phyloP scores from a whole-genome alignment of 441 rosid species.

The Pelargonium cotyledonis region DNA sequence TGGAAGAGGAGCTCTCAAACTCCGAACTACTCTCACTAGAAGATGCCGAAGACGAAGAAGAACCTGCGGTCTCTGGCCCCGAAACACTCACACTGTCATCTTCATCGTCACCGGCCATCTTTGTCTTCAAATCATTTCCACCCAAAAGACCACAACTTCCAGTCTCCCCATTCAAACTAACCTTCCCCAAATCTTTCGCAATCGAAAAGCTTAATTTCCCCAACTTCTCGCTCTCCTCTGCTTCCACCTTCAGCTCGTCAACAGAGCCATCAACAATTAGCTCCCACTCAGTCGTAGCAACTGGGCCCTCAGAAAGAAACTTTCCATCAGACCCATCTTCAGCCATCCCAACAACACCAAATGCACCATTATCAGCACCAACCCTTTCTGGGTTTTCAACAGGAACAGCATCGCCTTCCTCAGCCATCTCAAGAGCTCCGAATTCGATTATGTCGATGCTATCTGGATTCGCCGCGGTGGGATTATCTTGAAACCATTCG shows the following conservation, averaged over 20 bases:
- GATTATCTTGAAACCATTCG: constrained; percentile 43
- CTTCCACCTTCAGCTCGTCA: constrained; percentile 28
- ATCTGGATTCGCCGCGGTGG: constrained; percentile 16
- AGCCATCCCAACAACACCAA: constrained; percentile 15
- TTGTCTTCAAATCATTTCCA: constrained; percentile 13
- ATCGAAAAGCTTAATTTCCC: constrained; percentile 34
- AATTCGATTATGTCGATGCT: constrained; percentile 30
- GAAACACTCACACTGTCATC: constrained; percentile 27
- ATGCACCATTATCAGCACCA: not conserved
- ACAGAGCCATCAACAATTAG: constrained; percentile 23
- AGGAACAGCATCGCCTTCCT: constrained; percentile 26
- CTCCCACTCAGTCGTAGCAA: constrained; percentile 14
- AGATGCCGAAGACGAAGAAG: constrained; percentile 34
- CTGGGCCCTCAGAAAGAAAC: constrained; percentile 8
- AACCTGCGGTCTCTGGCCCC: constrained; percentile 29
- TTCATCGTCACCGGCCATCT: constrained; percentile 13
- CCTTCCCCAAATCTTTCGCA: constrained; percentile 47
- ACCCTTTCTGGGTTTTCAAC: constrained; percentile 15
- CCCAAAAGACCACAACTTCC: constrained; percentile 12
- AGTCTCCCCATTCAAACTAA: constrained; percentile 29
- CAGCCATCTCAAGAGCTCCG: constrained; percentile 25
- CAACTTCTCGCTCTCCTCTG: constrained; percentile 22
- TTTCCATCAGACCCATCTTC: constrained; percentile 18
- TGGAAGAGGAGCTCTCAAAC: constrained; percentile 11
- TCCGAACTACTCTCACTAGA: constrained; percentile 19